Base-by-base conservation (phyloP, 352 stramenopile species). In the Pythium angustatum region DNA sequence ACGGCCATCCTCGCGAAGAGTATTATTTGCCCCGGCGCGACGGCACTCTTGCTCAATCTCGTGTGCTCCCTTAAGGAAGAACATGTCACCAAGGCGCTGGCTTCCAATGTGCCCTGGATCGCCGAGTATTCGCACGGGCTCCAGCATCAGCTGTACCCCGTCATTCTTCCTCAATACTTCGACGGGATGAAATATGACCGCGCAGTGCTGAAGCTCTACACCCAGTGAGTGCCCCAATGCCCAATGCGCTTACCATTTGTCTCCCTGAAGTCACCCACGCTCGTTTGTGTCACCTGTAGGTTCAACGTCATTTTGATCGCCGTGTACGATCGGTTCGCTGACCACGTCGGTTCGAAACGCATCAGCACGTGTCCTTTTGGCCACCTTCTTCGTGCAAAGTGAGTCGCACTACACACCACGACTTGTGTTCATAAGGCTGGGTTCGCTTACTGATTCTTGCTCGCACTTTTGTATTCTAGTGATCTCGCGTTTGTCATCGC, bases 401-500 rank as follows among this genome's bases (percentile, higher is more conserved):
- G 59, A 43, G 68, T 72, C 15, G 36, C n/a, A n/a, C n/a, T n/a
- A n/a, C n/a, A n/a, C n/a, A n/a, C n/a, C n/a, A n/a, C n/a, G n/a
- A n/a, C n/a, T n/a, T n/a, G n/a, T n/a, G n/a, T n/a, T n/a, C n/a
- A n/a, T n/a, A n/a, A n/a, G n/a, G n/a, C n/a, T 21, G 14, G 27
- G 9, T 44, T 31, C 3, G n/a, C n/a, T 22, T 12, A 14, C 17
- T 27, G 41, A 49, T 21, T 26, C 36, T 11, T 11, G 3, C 5
- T 44, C 36, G 5, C 21, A 21, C 30, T 41, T 69, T 49, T 26
- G 50, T 19, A 21, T n/a, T 56, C 34, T 33, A 72, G 72, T 31
- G 77, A 86, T 31, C 76, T 88, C 8, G 79, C 67, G 0, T 88
- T 88, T 50, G 68, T 83, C 27, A 72, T 87, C 27, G 73, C 79